phyloP scores from a whole-genome alignment of 139 green algal species.

The Chlorella ohadii region DNA sequence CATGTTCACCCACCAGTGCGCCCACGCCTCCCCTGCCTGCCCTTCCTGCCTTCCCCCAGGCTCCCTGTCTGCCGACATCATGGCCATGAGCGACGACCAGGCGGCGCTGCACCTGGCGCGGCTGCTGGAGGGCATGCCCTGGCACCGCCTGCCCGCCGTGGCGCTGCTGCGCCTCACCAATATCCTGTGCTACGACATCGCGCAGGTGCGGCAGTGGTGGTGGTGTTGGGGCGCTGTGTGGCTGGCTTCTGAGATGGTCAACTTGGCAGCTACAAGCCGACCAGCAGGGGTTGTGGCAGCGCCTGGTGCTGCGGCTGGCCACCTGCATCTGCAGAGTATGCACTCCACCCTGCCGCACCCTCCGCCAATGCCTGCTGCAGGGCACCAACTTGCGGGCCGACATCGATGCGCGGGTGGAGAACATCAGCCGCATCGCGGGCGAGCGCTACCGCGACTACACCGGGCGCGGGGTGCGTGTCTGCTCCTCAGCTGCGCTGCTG shows the following conservation, averaged over 20 bases:
- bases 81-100: constrained; percentile 43
- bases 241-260: no score
- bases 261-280: no score
- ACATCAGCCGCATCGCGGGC: constrained; percentile 5
- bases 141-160: constrained; percentile 32
- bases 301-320: background rate
- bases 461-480: background rate
- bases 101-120: constrained; percentile 35
- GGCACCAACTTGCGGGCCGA: constrained; percentile 19
- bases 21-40: no score
- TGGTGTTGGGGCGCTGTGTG: no score
- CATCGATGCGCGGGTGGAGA: constrained; percentile 32
- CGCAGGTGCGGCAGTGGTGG: background rate
- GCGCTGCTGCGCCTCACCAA: constrained; percentile 55
- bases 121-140: constrained; percentile 36
- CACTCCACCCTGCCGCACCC: background rate
- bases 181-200: constrained; percentile 62
- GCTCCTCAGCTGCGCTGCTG: no score
- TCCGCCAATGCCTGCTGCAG: background rate
- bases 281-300: no score
- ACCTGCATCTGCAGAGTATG: no score
- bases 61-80: background rate
- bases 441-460: constrained; percentile 20
- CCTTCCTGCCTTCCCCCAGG: background rate
- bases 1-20: no score